These are phyloP conservation scores for Trichoderma orchidacearum DNA, from an alignment of 495 filamentous ascomycete genomes.

Conservation along the genomic window DNA sequence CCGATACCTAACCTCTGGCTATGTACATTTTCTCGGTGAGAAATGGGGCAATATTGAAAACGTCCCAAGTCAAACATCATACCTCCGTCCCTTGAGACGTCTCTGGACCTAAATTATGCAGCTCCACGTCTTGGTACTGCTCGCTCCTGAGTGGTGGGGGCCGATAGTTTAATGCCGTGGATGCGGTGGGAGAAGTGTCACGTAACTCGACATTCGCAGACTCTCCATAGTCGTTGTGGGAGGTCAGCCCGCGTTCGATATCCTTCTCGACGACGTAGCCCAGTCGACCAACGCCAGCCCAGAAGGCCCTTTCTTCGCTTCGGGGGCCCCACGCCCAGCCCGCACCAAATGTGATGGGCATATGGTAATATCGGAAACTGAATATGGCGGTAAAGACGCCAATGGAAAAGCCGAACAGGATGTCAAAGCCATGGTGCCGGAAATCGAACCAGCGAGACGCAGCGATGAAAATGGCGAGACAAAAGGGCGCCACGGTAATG, in stretches of 20 bases:
- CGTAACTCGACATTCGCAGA: background rate
- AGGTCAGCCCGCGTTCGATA: background rate
- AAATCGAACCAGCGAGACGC: conserved; percentile 64
- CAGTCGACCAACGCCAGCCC: conserved; percentile 46
- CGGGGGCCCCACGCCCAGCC: conserved; percentile 44
- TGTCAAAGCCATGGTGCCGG: conserved; percentile 81
- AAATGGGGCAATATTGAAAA: background rate
- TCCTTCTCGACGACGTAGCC: conserved; percentile 23
- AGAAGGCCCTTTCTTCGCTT: conserved; percentile 39
- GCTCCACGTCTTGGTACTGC: background rate
- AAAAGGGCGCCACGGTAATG: conserved; percentile 48
- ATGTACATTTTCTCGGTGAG: background rate
- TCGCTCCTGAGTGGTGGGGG: background rate
- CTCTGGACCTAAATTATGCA: background rate
- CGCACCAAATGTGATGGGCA: conserved; percentile 48
- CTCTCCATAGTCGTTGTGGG: background rate
- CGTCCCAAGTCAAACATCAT: background rate
- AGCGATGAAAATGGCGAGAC: conserved; percentile 39
- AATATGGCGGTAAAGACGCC: conserved; percentile 37
- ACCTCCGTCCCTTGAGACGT: background rate
- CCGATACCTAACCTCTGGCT: no score
- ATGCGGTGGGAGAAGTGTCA: background rate
- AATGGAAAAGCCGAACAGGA: conserved; percentile 61
- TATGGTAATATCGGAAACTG: conserved; percentile 44
- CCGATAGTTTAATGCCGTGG: background rate